These are phyloP conservation scores for Moesziomyces aphidis DNA, from an alignment of 1,284 basidiomycete genomes.

Conservation along the genomic window DNA sequence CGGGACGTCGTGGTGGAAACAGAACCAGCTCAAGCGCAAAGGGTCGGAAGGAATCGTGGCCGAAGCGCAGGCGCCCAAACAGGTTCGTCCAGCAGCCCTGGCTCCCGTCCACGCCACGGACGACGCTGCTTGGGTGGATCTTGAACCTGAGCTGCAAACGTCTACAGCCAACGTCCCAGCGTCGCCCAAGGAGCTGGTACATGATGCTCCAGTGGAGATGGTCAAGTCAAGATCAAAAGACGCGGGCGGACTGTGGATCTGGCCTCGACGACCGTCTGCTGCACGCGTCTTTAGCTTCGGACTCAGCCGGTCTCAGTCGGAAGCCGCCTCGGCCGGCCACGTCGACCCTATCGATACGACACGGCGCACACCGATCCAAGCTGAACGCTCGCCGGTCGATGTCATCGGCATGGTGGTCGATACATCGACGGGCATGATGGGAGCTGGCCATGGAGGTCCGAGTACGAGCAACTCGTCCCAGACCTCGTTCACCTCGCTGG, in stretches of 20 bases:
- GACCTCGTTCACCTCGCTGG: slow-evolving; percentile 25
- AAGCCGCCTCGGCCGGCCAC: slow-evolving; percentile 1
- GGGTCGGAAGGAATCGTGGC: slow-evolving; percentile 11
- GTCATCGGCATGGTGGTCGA: slow-evolving; percentile 15
- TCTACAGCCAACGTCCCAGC: not conserved
- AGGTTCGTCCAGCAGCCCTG: slow-evolving; percentile 1
- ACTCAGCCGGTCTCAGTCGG: slow-evolving; percentile 3
- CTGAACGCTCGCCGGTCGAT: slow-evolving; percentile 2
- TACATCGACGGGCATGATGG: not conserved
- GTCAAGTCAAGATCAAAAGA: slow-evolving; percentile 5
- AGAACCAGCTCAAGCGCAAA: slow-evolving; percentile 21
- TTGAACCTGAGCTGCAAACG: not conserved
- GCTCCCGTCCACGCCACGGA: not conserved
- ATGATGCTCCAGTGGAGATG: not conserved
- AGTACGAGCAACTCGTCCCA: slow-evolving; percentile 13
- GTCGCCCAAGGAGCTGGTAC: not conserved
- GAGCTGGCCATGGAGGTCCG: not conserved
- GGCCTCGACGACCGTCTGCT: slow-evolving; percentile 13
- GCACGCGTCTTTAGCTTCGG: slow-evolving; percentile 14
- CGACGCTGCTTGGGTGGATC: slow-evolving; percentile 10
- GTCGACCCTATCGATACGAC: not conserved
- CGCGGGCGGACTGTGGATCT: slow-evolving; percentile 19
- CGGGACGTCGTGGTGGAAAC: slow-evolving; percentile 13
- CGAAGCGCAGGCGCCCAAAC: slow-evolving; percentile 11
- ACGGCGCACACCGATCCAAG: not conserved